Percentiles rank a stretch among this genome's conserved stretches.
phyloP scores from a whole-genome alignment of 2,329 filamentous ascomycete species.

The Fusarium cicatricum region DNA sequence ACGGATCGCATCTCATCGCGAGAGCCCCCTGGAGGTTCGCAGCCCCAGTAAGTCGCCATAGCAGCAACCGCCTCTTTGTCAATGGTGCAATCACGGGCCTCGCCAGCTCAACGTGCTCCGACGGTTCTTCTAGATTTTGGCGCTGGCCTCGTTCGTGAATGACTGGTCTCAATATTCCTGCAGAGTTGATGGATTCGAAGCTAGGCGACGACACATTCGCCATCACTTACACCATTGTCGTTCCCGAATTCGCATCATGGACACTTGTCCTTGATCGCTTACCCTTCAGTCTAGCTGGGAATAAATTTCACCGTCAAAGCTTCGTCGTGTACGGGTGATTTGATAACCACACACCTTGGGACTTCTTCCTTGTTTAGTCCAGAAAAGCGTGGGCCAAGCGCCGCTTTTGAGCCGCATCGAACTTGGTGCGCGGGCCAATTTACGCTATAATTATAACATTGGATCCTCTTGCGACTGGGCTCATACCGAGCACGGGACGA shows the following conservation, averaged over 20 bases:
- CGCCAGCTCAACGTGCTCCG: constrained; percentile 34
- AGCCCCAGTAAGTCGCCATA: constrained; percentile 15
- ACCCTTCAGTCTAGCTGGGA: not conserved
- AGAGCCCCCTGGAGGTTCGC: constrained; percentile 19
- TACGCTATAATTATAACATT: constrained; percentile 43
- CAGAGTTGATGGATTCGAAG: not conserved
- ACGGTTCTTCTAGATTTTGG: constrained; percentile 2
- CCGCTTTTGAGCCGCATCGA: constrained; percentile 39
- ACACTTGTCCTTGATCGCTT: constrained; percentile 2
- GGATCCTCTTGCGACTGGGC: constrained; percentile 32
- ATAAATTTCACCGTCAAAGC: constrained; percentile 4
- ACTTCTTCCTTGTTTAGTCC: constrained; percentile 16
- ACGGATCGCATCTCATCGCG: constrained; percentile 6
- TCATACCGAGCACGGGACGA: constrained; percentile 36
- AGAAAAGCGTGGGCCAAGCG: constrained; percentile 14
- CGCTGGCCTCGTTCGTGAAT: constrained; percentile 12
- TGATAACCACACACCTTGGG: constrained; percentile 20
- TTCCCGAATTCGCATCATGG: constrained; percentile 12
- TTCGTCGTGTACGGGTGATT: constrained; percentile 12
- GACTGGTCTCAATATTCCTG: not conserved
- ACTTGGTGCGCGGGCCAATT: constrained; percentile 35
- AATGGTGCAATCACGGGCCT: constrained; percentile 35
- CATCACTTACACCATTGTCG: constrained; percentile 26
- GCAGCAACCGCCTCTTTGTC: not conserved
- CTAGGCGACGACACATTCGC: constrained; percentile 5